Evolutionary conservation across 106 monocot genomes (phyloP), one percentile per base, ranked within the genome.

Genomic region (Dioscorea alata): DNA sequence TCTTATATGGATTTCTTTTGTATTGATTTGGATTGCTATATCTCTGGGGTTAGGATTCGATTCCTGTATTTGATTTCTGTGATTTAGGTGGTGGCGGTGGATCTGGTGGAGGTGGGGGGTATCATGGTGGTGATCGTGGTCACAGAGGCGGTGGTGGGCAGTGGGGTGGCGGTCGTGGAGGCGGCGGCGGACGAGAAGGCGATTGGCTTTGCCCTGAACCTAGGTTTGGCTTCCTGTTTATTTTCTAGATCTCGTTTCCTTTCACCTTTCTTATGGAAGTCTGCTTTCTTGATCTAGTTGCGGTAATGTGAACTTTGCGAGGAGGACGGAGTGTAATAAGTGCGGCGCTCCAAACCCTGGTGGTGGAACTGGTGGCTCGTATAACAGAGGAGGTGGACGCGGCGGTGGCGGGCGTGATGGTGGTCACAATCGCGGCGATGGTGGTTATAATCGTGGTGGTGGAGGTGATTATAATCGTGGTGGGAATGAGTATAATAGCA

Each of bases 121-220:
- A 61, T 23, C 66, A 75, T 54, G 82, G 82, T 28, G 86, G 87
- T 16, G 85, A 77, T 48, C 33, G 79, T 12, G 76, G 71, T 10
- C 35, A 57, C 22, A 50, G 85, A 1, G 82, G 82, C 1, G 81
- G 87, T 10, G 80, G 93, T 2, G 76, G 81, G 0, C 71, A 83
- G 18, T 77, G 90, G 0, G 76, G 85, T 15, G 74, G 86, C 15
- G 79, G 80, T 24, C 77, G 76, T 9, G 87, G 79, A 15, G 72
- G 83, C 33, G 59, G 71, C 13, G 61, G 78, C 6, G 84, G 96
- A 54, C 81, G 97, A 18, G 97, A 99, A 13, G 97, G 97, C 16
- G 97, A 99, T 75, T 99, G 97, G 97, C 48, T 73, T 34, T 99
- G 97, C 77, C 97, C 97, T 64, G 80, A 92, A 49, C 64, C 97